Conservation (phyloP, 2,329 filamentous ascomycete genomes). For the Hymenoscyphus occultus region DNA sequence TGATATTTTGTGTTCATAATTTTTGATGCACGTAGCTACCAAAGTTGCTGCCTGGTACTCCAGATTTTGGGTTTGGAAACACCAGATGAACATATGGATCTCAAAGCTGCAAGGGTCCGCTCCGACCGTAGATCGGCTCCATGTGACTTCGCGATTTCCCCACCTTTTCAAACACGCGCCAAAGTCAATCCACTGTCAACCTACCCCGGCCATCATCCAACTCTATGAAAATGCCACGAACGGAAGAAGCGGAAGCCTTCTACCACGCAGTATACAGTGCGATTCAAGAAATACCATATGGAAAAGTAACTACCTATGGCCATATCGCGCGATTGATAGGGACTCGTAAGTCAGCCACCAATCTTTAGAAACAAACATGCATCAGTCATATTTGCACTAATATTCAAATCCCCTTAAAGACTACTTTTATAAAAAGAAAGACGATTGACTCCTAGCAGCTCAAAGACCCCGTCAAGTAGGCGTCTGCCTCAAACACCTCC, state of each 20-base stretch:
- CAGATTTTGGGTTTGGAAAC: neutral
- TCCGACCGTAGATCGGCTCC: neutral
- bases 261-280: slow-evolving; percentile 77
- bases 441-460: slow-evolving; percentile 49
- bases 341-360: slow-evolving; percentile 54
- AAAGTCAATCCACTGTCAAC: neutral
- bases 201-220: neutral
- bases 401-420: too few species aligned
- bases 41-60: neutral
- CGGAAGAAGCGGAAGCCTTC: slow-evolving; percentile 73
- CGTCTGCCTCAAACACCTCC: slow-evolving; percentile 82
- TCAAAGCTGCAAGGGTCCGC: neutral
- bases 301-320: slow-evolving; percentile 84
- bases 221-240: slow-evolving; percentile 45
- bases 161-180: neutral
- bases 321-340: slow-evolving; percentile 73
- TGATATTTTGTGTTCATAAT: neutral
- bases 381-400: too few species aligned
- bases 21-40: neutral
- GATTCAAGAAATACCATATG: slow-evolving; percentile 78
- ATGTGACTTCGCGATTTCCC: neutral
- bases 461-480: slow-evolving; percentile 81
- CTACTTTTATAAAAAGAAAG: too few species aligned
- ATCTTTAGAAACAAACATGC: too few species aligned
- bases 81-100: too few species aligned